Base-by-base conservation (phyloP, 306 rosid genomes). In the Gillenia trifoliata region DNA sequence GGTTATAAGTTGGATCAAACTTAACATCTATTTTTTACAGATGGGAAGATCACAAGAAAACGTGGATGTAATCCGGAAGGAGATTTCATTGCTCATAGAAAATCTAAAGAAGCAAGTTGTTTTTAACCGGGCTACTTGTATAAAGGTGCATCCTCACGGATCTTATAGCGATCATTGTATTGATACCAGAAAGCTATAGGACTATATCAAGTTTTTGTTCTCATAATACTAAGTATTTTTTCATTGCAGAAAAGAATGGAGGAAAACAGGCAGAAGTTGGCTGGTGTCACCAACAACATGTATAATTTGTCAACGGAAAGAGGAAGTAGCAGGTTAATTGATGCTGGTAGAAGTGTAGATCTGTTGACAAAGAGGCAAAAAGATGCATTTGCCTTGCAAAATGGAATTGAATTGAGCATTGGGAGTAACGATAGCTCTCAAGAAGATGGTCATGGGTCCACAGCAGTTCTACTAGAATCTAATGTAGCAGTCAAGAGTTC, bases 401-500 rank as follows among this genome's bases (percentile, higher is more conserved):
- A 90, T 64, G 93, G 96, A 71, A 80, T 85, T 69, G 86, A 84
- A 75, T 85, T 83, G 22, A 87, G 84, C 85, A 78, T 81, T 77
- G 96, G 84, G 74, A 87, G 85, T 76, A 61, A 68, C 26, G 96
- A 88, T 85, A 76, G 86, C 78, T 82, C 83, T 31, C 90, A 86
- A 71, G 99, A 92, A 64, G 97, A 92, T 64, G 75, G 33, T 79
- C 89, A 87, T 81, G 86, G 88, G 68, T 90, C 93, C 77, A 86
- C 96, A 16, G 98, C 99, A 55, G 97, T 95, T 87, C 97, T 95
- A 87, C 81, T 95, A 56, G 99, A 97, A 73, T 88, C 92, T 77
- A 92, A 90, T 84, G 93, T 92, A 77, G 86, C 99, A 41, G 91
- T 87, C 61, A 92, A 90, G 88, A 95, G 89, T 84, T 90, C 96